Base-by-base conservation (phyloP, 805 yeast genomes). In the Groenewaldozyma tartarivorans region DNA sequence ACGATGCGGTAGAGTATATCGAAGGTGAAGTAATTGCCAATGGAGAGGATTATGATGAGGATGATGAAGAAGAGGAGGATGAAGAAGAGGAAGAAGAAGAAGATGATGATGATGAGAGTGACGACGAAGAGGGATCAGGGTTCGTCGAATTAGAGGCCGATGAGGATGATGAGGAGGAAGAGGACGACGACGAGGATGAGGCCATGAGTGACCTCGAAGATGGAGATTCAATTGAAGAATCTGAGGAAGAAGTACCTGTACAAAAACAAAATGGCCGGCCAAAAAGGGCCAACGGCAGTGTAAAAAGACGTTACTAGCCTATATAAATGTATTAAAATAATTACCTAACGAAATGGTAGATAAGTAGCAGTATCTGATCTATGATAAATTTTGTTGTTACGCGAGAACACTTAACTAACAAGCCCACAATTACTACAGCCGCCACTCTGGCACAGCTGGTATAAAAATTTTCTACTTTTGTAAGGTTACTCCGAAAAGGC, bases 41-140 rank as follows among this genome's bases (percentile, higher is more conserved):
- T 38, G 77, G 71, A 4, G 76, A 71, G 42, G 64, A 60, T 31
- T n/a, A n/a, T n/a, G 72, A 63, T 15, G 66, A 58, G 22, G 61
- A 60, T 20, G 68, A 60, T 9, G 56, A 48, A 18, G 60, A 46
- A 6, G 50, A 40, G 20, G 58, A 48, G n/a, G 53, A 50, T 11
- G 29, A 13, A 24, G 60, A 47, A 41, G 53, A 24, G 20, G 56
- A 47, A 5, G 49, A 48, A n/a, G 58, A 51, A 17, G 74, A 71
- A 40, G 73, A 67, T 48, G 68, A 66, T 27, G 75, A 66, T 40
- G 67, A 64, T 21, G 67, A 57, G 33, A 67, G 56, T 43, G 60
- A 62, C 7, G 66, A 57, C 4, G 62, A 52, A 1, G 60, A 52
- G 2, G 66, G 57, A n/a, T 62, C 48, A 30, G 60, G 50, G 6